Base-by-base conservation (phyloP, 768 basidiomycete species). In the Russula sp. region DNA sequence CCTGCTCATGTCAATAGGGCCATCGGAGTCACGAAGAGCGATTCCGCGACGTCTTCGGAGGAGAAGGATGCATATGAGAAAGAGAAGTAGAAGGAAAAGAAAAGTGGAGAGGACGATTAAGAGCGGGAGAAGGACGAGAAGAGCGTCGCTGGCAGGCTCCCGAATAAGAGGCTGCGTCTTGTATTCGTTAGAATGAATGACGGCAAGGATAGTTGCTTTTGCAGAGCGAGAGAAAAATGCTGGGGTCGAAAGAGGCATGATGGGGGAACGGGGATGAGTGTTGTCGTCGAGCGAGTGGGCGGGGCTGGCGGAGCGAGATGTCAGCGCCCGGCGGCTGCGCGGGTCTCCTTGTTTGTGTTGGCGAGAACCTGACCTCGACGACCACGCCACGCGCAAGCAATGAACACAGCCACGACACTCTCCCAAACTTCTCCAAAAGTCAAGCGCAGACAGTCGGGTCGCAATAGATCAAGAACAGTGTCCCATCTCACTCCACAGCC, bases 91-190 rank as follows among this genome's bases (percentile, higher is more conserved):
- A 56, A 98, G 85, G 73, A 98, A 89, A 56, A 99, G 82, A 66
- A 98, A 89, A 6, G 93, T 93, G 25, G 91, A 88, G 38, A 98
- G 82, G 50, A 98, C 88, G 75, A 98, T 90, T 70, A 98, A 85
- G 57, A 99, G 82, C 32, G 96, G 96, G 7, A 99, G 83, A 61
- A 99, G 85, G 69, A 98, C 84, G 70, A 90, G 82, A 63, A 92
- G 83, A 35, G 88, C 82, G 69, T 91, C 88, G 56, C 79, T 78
- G 36, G 72, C 54, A n/a, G 72, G 64, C 32, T 60, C 66, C 43
- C 60, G 59, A 20, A 66, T 59, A 42, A 53, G 65, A 7, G 45
- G 29, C 55, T 67, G 66, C 22, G 58, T 66, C 5, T 32, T 7
- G 20, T 46, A 45, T 35, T 58, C 42, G 29, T 43, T 22, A 16